Percentiles rank a stretch among this genome's conserved stretches.
Conservation (phyloP, 495 filamentous ascomycete species). For the Penicillium desertorum region DNA sequence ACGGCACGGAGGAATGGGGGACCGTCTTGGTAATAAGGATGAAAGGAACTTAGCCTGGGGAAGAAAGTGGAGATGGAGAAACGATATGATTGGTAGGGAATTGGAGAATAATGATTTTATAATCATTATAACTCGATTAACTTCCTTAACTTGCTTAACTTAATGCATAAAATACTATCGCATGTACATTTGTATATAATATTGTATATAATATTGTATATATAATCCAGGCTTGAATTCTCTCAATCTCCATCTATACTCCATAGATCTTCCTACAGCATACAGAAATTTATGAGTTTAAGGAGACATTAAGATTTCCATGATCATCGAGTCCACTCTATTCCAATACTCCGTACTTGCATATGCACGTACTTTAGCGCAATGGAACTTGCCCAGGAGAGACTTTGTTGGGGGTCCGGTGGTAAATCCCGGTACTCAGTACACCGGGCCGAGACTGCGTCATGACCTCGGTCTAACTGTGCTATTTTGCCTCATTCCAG, state of each 20-base stretch:
- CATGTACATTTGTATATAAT: too few species aligned
- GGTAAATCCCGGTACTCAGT: conserved; percentile 5
- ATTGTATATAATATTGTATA: too few species aligned
- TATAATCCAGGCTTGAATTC: too few species aligned
- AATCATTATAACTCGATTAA: too few species aligned
- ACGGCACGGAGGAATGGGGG: conserved; percentile 11
- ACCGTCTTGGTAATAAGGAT: conserved; percentile 1
- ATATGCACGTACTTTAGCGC: not conserved
- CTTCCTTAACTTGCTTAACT: too few species aligned
- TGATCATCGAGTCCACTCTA: not conserved
- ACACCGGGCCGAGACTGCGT: conserved; percentile 10
- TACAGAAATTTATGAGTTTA: too few species aligned
- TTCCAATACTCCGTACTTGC: not conserved
- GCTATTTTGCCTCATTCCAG: not conserved
- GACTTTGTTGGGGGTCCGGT: not conserved
- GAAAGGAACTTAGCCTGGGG: conserved; percentile 8
- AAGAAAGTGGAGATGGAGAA: conserved; percentile 1
- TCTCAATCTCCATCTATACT: too few species aligned
- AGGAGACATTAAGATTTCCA: not conserved
- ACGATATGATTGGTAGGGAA: not conserved
- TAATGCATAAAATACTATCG: too few species aligned
- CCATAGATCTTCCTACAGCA: too few species aligned
- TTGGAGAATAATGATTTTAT: too few species aligned
- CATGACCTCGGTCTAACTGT: conserved; percentile 3
- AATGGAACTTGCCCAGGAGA: not conserved